Evolutionary conservation across 345 rosid species (phyloP).

Genomic region (Brassica juncea): DNA sequence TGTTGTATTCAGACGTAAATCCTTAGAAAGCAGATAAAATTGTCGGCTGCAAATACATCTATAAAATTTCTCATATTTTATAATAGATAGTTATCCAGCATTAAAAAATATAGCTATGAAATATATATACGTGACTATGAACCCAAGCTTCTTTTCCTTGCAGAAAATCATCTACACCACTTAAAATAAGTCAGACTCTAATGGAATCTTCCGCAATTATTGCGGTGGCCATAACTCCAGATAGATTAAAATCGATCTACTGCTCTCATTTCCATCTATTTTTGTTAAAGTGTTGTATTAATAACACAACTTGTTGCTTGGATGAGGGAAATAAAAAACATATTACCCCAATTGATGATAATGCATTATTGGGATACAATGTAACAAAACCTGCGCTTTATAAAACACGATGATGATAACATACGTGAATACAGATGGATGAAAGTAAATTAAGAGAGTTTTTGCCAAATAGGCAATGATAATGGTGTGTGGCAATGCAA

Average conservation of each 20-base stretch:
- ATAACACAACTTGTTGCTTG: background rate
- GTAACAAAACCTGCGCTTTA: background rate
- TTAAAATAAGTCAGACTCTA: conserved; percentile 18
- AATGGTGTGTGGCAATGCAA: conserved; percentile 30
- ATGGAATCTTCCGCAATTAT: conserved; percentile 35
- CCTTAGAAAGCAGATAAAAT: no score
- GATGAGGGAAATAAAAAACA: background rate
- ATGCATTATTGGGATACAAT: background rate
- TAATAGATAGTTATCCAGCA: no score
- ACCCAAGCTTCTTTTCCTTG: conserved; percentile 7
- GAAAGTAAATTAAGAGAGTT: background rate
- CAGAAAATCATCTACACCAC: conserved; percentile 19
- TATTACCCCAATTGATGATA: no score
- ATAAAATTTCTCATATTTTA: no score
- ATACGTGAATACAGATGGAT: no score
- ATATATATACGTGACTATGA: background rate
- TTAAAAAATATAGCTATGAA: background rate
- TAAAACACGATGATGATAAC: background rate
- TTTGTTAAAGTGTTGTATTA: background rate
- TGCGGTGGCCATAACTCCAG: conserved; percentile 24
- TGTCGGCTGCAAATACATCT: no score
- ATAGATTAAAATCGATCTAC: background rate
- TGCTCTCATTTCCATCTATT: background rate
- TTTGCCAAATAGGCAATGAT: conserved; percentile 22
- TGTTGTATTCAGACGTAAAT: no score